Evolutionary conservation across 306 rosid species (phyloP), one percentile per base, ranked within the genome.

Genomic region (Lablab purpureus): DNA sequence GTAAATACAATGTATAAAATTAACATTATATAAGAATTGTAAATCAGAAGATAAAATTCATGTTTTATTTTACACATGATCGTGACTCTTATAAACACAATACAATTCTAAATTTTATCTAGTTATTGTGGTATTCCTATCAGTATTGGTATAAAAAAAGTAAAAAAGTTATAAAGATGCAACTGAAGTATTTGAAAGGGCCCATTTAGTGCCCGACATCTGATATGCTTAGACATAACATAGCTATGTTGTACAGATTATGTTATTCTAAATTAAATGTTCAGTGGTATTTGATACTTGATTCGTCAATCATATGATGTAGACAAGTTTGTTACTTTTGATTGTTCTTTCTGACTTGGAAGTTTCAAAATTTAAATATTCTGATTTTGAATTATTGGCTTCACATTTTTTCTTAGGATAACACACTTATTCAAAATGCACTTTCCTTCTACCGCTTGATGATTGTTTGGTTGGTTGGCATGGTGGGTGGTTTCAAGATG

Each of bases 401-500:
- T 69, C 81, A 73, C 67, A 9, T 67, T 76, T 5, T 77, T 73
- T 81, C 45, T 32, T 47, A 96, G 99, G 98, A 96, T 79, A 94
- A 88, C 72, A 75, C 91, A 28, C 88, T 96, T 77, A 85, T 93
- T 47, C 97, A 96, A 75, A 80, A 86, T 67, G 96, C 97, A 67
- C 96, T 93, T 76, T 78, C 96, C 50, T 90, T 91, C 88, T 90
- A 88, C 80, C 98, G 97, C 73, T 75, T 96, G 86, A 89, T 96
- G 98, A 84, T 96, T 58, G 88, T 91, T 52, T 96, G 99, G 99
- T 79, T 93, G 83, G 99, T 87, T 87, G 89, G 90, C 85, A 75
- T 93, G 94, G 94, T 96, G 83, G 99, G 98, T 78, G 99, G 98
- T 74, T 96, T 90, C 78, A 91, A 93, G 89, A 96, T 96, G 98